Evolutionary conservation across 1,284 basidiomycete species (phyloP), one percentile per base, ranked within the genome.

Genomic region (Clitocybe nebularis): DNA sequence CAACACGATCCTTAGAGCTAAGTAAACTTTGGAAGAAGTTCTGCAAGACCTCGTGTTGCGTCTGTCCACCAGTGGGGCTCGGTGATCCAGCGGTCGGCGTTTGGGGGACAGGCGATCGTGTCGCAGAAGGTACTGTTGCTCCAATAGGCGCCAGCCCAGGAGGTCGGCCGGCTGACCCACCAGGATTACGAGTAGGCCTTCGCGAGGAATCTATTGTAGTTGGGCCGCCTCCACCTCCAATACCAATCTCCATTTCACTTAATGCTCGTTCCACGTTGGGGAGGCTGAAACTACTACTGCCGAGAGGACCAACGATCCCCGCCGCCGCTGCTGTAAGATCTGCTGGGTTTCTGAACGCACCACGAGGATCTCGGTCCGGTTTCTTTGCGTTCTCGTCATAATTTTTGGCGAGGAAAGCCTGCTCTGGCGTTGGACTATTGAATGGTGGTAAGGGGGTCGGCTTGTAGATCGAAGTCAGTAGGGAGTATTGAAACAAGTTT

Each of bases 301-400:
- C 87, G 67, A 96, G 79, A 0, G 93, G 93, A 0, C 93, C 93
- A 5, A 96, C 93, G 38, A 94, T 80, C 32, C 84, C 83, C 0
- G 82, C 75, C 3, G 73, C 61, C 7, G 72, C 64, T 14, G 65
- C 66, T 16, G 69, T 61, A 36, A 74, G 57, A 51, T 84, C 79
- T 50, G 74, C 61, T 25, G 85, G 83, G 55, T 84, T 84, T 39
- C 84, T 74, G 75, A 94, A 93, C 2, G 86, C 81, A n/a, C 81
- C 82, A 39, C 89, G 82, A 10, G 91, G 90, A 66, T 94, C 92
- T 43, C 87, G 79, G 51, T 91, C 87, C 0, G 88, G 77, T 57
- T 92, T 92, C 66, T 90, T 90, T 33, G 85, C 77, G 49, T 93
- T 88, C 55, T 89, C 80, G 61, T 93, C 92, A 61, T 91, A 91